These are phyloP conservation scores for Xylaria sp. DNA, from an alignment of 2,329 filamentous ascomycete species.

Conservation along the genomic window DNA sequence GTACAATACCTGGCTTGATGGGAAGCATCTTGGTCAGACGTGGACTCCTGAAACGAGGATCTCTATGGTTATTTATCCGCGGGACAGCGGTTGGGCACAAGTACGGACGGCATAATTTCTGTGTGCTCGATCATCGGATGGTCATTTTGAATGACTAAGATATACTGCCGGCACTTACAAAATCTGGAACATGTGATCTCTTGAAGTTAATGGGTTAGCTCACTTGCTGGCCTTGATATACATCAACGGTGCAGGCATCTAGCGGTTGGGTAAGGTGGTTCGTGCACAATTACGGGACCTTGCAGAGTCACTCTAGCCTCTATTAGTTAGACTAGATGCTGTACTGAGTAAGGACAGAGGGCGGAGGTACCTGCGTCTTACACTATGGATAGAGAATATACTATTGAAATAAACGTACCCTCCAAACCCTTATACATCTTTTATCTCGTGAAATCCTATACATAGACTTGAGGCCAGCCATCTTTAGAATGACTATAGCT, in stretches of 20 bases:
- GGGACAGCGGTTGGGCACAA: neutral
- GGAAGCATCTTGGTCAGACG: neutral
- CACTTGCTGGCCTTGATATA: no score
- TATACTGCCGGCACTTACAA: neutral
- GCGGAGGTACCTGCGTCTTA: no score
- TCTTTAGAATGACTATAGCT: conserved; percentile 17
- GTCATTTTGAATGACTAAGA: neutral
- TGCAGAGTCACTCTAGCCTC: no score
- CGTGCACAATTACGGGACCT: neutral
- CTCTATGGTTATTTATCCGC: no score
- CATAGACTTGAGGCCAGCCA: neutral
- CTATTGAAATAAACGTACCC: neutral
- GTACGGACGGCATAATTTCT: conserved; percentile 1
- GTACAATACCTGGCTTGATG: neutral
- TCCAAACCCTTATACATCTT: neutral
- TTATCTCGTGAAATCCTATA: neutral
- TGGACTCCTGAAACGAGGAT: conserved; percentile 5
- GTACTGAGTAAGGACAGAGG: no score
- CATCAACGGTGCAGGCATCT: no score
- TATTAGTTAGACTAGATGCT: no score
- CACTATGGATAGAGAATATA: no score
- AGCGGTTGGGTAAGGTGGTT: neutral
- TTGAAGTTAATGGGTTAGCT: neutral
- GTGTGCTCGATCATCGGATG: neutral
- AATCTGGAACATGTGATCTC: neutral